These are phyloP conservation scores for Pholiota adiposa DNA, from an alignment of 1,284 basidiomycete genomes.

Conservation along the genomic window DNA sequence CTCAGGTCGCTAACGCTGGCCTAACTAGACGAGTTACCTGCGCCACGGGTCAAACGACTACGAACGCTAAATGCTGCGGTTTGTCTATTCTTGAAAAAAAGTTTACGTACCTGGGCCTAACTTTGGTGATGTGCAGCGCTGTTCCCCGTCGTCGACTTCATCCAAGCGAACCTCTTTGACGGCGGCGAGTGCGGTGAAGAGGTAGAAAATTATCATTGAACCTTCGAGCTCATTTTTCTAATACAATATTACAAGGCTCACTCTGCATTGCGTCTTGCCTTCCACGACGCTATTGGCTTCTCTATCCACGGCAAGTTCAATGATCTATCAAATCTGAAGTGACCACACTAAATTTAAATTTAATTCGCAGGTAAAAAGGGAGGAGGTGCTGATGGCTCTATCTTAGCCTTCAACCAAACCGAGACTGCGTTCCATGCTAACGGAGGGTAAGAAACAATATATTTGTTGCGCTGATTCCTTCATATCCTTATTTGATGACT, in stretches of 20 bases:
- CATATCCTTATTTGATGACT: background rate
- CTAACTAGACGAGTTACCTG: conserved; percentile 27
- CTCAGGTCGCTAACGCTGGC: conserved; percentile 21
- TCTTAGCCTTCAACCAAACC: conserved; percentile 32
- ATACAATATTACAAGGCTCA: conserved; percentile 27
- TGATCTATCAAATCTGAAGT: background rate
- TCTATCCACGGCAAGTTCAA: conserved; percentile 29
- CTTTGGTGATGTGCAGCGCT: background rate
- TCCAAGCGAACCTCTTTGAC: conserved; percentile 20
- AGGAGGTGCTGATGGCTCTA: conserved; percentile 40
- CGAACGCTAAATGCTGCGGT: conserved; percentile 42
- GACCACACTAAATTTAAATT: background rate
- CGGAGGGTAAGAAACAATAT: conserved; percentile 17
- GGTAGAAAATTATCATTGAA: background rate
- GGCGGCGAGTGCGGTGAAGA: conserved; percentile 21
- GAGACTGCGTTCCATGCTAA: conserved; percentile 33
- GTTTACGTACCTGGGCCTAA: background rate
- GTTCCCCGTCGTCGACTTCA: conserved; percentile 16
- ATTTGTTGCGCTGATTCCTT: background rate
- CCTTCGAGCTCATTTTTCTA: background rate
- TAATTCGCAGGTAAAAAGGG: conserved; percentile 16
- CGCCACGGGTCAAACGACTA: conserved; percentile 32
- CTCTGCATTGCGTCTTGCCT: conserved; percentile 44
- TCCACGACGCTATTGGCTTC: conserved; percentile 49
- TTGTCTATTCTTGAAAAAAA: background rate